These are phyloP conservation scores for Acorus gramineus DNA, from an alignment of 106 monocot genomes.

Conservation along the genomic window DNA sequence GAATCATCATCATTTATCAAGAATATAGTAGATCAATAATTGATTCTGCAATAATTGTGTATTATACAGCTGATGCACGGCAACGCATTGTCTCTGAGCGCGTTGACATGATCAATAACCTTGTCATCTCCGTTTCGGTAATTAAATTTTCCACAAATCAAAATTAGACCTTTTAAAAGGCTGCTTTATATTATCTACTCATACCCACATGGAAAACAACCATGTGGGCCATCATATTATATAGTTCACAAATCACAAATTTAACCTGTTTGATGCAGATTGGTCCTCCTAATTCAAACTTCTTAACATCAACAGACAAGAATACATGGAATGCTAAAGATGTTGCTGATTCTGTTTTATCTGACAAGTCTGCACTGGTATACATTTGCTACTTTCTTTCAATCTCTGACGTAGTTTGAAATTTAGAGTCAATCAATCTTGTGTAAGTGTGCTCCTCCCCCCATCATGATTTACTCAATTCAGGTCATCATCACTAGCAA, in stretches of 20 bases:
- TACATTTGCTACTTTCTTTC: conserved; percentile 1
- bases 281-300: conserved; percentile 79
- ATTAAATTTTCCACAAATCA: conserved; percentile 3
- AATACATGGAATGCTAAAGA: conserved; percentile 71
- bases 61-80: conserved; percentile 76
- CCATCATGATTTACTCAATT: too few species aligned
- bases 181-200: too few species aligned
- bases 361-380: conserved; percentile 92
- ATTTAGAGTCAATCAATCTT: too few species aligned
- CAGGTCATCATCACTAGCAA: too few species aligned
- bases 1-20: too few species aligned
- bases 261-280: conserved; percentile 48
- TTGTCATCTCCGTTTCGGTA: conserved; percentile 95
- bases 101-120: conserved; percentile 82
- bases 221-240: neutral
- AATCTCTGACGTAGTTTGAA: neutral
- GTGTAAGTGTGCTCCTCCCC: too few species aligned
- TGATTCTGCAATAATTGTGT: conserved; percentile 16
- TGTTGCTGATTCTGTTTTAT: conserved; percentile 83
- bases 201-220: neutral
- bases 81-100: conserved; percentile 93
- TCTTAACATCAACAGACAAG: conserved; percentile 65
- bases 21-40: conserved; percentile 2
- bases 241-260: neutral
- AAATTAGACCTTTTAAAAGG: neutral